Evolutionary conservation across 2,329 filamentous ascomycete species (phyloP).

Genomic region (Aureobasidium uvarum): DNA sequence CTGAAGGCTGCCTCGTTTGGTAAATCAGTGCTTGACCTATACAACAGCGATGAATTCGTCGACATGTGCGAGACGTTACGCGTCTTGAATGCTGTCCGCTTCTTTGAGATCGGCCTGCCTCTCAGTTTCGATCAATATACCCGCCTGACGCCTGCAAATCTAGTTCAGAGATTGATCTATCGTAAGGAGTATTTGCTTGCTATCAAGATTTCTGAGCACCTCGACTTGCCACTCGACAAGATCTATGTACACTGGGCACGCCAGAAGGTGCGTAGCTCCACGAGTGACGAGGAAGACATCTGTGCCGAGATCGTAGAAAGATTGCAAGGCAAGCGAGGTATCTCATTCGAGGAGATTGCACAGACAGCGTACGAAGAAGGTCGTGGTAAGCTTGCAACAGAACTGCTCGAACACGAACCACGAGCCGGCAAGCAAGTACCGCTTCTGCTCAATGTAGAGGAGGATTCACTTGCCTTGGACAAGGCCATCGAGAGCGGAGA

Average conservation of each 20-base stretch:
- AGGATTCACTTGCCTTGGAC: slow-evolving; percentile 90
- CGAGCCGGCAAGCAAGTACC: slow-evolving; percentile 95
- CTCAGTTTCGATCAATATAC: slow-evolving; percentile 93
- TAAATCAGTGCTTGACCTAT: slow-evolving; percentile 94
- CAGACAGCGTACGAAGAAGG: slow-evolving; percentile 93
- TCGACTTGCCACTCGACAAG: slow-evolving; percentile 79
- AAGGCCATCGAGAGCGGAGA: slow-evolving; percentile 96
- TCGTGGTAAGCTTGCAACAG: slow-evolving; percentile 79
- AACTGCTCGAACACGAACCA: slow-evolving; percentile 89
- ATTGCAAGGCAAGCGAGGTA: slow-evolving; percentile 81
- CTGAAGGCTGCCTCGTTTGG: slow-evolving; percentile 97
- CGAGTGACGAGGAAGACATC: slow-evolving; percentile 82
- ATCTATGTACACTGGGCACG: slow-evolving; percentile 98
- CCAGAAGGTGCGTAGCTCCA: slow-evolving; percentile 82
- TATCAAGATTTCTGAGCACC: slow-evolving; percentile 80
- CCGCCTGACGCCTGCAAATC: slow-evolving; percentile 79
- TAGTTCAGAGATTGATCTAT: slow-evolving; percentile 83
- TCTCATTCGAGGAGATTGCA: slow-evolving; percentile 94
- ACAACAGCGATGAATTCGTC: slow-evolving; percentile 98
- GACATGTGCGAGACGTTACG: slow-evolving; percentile 95
- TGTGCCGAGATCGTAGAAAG: slow-evolving; percentile 84
- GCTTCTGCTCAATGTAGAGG: slow-evolving; percentile 88
- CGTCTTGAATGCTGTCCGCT: slow-evolving; percentile 87
- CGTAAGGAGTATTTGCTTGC: slow-evolving; percentile 89
- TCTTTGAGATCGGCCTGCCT: slow-evolving; percentile 85